phyloP scores from a whole-genome alignment of 2,329 filamentous ascomycete species.

The Aspergillus amoenus region DNA sequence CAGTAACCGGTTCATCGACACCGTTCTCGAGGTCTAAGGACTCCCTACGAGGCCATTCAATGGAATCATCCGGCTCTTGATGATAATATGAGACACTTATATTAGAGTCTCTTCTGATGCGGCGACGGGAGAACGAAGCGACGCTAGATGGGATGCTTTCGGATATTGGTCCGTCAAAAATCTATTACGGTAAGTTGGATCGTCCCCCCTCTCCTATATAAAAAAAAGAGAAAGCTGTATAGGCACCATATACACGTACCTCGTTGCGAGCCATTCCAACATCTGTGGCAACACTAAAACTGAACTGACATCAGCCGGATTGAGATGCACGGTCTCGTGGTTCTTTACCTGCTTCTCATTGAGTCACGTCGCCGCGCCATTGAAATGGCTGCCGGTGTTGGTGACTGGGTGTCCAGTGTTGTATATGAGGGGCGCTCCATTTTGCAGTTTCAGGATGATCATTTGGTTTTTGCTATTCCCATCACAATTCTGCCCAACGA shows the following conservation, averaged over 20 bases:
- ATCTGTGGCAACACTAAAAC: constrained; percentile 79
- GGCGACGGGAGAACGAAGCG: constrained; percentile 85
- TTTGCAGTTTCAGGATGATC: constrained; percentile 6
- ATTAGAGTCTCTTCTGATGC: constrained; percentile 76
- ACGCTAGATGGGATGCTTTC: constrained; percentile 95
- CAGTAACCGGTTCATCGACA: constrained; percentile 41
- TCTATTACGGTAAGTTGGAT: constrained; percentile 38
- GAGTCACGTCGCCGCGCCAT: constrained; percentile 34
- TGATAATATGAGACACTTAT: constrained; percentile 92
- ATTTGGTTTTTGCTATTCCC: neutral
- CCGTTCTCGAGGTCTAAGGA: constrained; percentile 46
- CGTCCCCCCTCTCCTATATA: neutral
- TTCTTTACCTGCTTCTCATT: constrained; percentile 39
- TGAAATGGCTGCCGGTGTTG: constrained; percentile 23
- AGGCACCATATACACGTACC: constrained; percentile 49
- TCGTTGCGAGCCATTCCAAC: constrained; percentile 99
- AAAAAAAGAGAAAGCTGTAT: neutral
- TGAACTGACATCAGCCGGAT: constrained; percentile 29
- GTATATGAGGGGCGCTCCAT: constrained; percentile 33
- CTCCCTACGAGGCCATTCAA: constrained; percentile 52
- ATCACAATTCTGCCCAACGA: neutral
- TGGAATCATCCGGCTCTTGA: constrained; percentile 65
- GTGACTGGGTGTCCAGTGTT: constrained; percentile 21
- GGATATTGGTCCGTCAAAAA: constrained; percentile 88
- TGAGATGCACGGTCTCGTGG: neutral